phyloP scores from a whole-genome alignment of 1,284 basidiomycete species.

The Amylostereum areolatum region DNA sequence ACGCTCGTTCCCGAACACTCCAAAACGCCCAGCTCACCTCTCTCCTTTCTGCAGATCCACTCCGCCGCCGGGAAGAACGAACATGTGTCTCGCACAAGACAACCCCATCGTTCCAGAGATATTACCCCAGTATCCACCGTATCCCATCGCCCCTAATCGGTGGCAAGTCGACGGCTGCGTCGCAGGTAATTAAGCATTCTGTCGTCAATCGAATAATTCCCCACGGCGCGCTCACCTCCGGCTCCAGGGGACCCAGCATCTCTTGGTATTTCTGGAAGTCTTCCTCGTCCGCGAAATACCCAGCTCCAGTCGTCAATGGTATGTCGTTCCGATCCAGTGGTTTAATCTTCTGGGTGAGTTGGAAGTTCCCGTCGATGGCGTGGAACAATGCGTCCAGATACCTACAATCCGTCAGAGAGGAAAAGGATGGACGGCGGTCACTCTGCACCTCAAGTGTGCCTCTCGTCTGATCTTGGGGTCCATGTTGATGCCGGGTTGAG shows the following conservation, averaged over 20 bases:
- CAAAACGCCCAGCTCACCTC: neutral
- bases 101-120: slow-evolving; percentile 1
- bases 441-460: neutral
- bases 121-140: too few species aligned
- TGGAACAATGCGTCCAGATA: neutral
- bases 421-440: neutral
- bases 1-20: neutral
- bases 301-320: slow-evolving; percentile 2
- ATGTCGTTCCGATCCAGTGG: slow-evolving; percentile 7
- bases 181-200: too few species aligned
- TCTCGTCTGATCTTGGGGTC: neutral
- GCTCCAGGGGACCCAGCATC: too few species aligned
- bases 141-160: too few species aligned
- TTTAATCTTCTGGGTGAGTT: slow-evolving; percentile 9
- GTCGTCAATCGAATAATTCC: too few species aligned
- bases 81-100: slow-evolving; percentile 3
- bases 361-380: slow-evolving; percentile 11
- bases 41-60: slow-evolving; percentile 9
- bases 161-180: too few species aligned
- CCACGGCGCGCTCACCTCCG: too few species aligned
- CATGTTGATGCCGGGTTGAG: slow-evolving; percentile 16
- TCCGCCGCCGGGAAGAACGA: slow-evolving; percentile 3
- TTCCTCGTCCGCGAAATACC: slow-evolving; percentile 3
- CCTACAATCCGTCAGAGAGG: too few species aligned
- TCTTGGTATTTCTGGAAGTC: too few species aligned